These are phyloP conservation scores for Aphanoascus verrucosus DNA, from an alignment of 2,329 filamentous ascomycete genomes.

Conservation along the genomic window DNA sequence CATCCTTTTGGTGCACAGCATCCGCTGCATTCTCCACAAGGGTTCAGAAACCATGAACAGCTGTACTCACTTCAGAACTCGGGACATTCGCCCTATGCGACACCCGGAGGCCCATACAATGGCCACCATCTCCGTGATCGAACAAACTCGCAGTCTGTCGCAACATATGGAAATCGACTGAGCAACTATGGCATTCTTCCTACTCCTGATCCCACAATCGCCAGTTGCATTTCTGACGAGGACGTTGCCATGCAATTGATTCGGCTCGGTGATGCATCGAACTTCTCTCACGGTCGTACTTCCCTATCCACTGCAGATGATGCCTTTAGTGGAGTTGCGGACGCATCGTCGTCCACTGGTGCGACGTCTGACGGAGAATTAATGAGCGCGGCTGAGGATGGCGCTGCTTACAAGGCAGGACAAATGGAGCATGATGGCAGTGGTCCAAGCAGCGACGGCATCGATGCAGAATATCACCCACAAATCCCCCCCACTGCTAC, in stretches of 20 bases:
- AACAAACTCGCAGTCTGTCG: constrained; percentile 42
- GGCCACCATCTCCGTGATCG: constrained; percentile 57
- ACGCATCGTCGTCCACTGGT: constrained; percentile 71
- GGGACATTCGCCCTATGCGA: constrained; percentile 46
- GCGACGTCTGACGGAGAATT: constrained; percentile 64
- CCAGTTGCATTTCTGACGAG: constrained; percentile 94
- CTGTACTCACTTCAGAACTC: constrained; percentile 27
- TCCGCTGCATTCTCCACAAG: constrained; percentile 74
- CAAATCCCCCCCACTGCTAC: constrained; percentile 44
- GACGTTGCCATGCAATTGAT: constrained; percentile 96
- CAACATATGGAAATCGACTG: constrained; percentile 30
- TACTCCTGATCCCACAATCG: constrained; percentile 93
- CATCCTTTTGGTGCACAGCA: constrained; percentile 70
- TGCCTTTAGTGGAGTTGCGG: constrained; percentile 80
- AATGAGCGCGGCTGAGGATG: constrained; percentile 50
- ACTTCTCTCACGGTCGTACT: constrained; percentile 83
- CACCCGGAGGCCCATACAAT: constrained; percentile 46
- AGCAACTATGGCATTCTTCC: constrained; percentile 57
- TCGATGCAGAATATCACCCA: constrained; percentile 44
- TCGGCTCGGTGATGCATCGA: constrained; percentile 86
- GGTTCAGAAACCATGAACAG: constrained; percentile 48
- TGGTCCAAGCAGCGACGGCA: constrained; percentile 52
- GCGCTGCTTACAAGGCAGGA: constrained; percentile 32
- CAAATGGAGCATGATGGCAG: constrained; percentile 44
- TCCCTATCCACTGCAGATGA: constrained; percentile 91